These are phyloP conservation scores for Thelephora ganbajun DNA, from an alignment of 768 basidiomycete genomes.

Conservation along the genomic window DNA sequence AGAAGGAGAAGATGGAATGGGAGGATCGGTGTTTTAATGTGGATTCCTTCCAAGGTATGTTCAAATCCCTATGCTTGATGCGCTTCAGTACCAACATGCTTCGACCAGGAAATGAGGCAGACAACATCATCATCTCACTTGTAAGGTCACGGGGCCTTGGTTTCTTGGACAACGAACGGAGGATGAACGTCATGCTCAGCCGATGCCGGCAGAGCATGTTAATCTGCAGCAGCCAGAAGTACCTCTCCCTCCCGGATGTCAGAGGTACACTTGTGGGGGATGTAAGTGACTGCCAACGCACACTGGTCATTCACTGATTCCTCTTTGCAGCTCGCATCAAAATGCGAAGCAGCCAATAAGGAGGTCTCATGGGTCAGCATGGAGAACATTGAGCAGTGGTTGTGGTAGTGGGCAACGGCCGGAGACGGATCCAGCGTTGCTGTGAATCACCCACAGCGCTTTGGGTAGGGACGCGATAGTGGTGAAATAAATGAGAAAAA, in stretches of 20 bases:
- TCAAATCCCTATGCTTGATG: constrained; percentile 1
- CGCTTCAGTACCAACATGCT: constrained; percentile 4
- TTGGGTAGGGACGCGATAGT: too few species aligned
- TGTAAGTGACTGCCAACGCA: too few species aligned
- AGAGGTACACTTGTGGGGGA: constrained; percentile 29
- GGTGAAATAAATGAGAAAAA: too few species aligned
- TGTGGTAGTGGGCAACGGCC: too few species aligned
- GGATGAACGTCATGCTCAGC: constrained; percentile 83
- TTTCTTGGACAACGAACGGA: constrained; percentile 47
- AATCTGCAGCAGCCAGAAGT: constrained; percentile 48
- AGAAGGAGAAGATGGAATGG: constrained; percentile 37
- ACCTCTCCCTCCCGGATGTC: constrained; percentile 38
- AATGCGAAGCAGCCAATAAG: too few species aligned
- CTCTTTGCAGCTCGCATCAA: too few species aligned
- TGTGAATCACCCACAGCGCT: not conserved
- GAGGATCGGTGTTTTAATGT: constrained; percentile 63
- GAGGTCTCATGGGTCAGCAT: too few species aligned
- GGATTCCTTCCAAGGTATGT: constrained; percentile 66
- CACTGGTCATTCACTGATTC: too few species aligned
- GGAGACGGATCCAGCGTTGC: not conserved
- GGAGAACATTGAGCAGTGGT: too few species aligned
- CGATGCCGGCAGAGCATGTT: constrained; percentile 71
- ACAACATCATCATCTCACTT: constrained; percentile 60
- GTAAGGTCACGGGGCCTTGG: constrained; percentile 52
- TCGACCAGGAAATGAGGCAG: constrained; percentile 64